Conservation (phyloP, 352 stramenopile genomes). For the Globisporangium canariense region DNA sequence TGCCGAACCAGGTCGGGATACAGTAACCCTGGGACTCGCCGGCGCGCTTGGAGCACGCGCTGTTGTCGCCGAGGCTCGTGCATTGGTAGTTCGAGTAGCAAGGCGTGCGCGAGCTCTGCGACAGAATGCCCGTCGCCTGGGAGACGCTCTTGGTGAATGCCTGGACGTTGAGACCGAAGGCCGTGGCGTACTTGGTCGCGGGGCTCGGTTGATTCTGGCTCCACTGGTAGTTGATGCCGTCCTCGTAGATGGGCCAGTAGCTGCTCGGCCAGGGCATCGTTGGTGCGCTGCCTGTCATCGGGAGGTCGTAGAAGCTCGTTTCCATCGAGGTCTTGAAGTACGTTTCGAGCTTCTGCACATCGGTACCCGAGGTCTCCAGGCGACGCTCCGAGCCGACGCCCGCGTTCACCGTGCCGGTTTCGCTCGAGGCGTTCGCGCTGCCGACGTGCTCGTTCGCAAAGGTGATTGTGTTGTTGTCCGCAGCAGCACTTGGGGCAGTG, state of each 20-base stretch:
- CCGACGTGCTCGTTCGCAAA: constrained; percentile 10
- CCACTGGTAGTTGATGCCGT: constrained; percentile 63
- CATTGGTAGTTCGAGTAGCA: constrained; percentile 24
- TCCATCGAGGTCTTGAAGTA: constrained; percentile 34
- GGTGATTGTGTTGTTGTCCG: constrained; percentile 11
- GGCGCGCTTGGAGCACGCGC: constrained; percentile 17
- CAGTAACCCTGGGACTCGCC: constrained; percentile 26
- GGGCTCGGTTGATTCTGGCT: constrained; percentile 23
- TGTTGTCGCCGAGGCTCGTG: constrained; percentile 29
- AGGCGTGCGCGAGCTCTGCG: constrained; percentile 20
- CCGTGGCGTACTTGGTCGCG: constrained; percentile 46
- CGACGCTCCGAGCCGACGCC: constrained; percentile 7
- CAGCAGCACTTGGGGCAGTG: neutral
- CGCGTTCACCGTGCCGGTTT: constrained; percentile 5
- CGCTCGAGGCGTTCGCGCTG: neutral
- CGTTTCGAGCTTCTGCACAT: constrained; percentile 32
- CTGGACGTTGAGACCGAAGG: constrained; percentile 34
- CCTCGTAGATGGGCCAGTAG: constrained; percentile 62
- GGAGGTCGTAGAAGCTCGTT: constrained; percentile 23
- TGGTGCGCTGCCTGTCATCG: constrained; percentile 19
- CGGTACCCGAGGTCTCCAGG: constrained; percentile 26
- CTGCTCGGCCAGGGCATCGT: constrained; percentile 43
- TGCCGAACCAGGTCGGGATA: constrained; percentile 55
- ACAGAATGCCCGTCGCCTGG: constrained; percentile 18
- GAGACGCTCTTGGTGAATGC: constrained; percentile 23